A percentile compares a stretch with the other conserved stretches of the same genome.
Conservation (phyloP, 345 rosid species). For the Syzygium oleosum region DNA sequence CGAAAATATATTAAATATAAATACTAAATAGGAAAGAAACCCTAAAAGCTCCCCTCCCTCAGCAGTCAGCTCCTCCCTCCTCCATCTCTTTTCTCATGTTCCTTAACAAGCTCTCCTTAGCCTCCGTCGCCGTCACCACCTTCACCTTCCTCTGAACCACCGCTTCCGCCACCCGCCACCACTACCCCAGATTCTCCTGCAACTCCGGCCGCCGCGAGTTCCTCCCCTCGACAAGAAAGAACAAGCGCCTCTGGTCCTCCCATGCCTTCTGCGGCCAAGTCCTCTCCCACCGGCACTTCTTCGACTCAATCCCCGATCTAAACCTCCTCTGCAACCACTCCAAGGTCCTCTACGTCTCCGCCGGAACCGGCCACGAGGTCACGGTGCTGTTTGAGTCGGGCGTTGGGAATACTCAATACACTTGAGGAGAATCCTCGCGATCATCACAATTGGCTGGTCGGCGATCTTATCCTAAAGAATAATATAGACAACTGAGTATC, state of each 20-base stretch:
- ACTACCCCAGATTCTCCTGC: conserved; percentile 82
- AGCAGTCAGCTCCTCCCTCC: too few relatives aligned
- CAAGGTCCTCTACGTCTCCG: conserved; percentile 68
- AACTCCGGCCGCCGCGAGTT: conserved; percentile 51
- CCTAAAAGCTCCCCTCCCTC: too few relatives aligned
- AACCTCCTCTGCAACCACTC: conserved; percentile 53
- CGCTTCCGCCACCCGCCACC: too few relatives aligned
- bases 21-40: too few relatives aligned
- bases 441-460: too few relatives aligned
- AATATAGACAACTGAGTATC: too few relatives aligned
- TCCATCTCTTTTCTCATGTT: background rate
- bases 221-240: conserved; percentile 54
- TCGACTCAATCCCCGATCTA: conserved; percentile 24
- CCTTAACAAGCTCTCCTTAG: conserved; percentile 39
- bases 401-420: too few relatives aligned
- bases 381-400: conserved; percentile 59
- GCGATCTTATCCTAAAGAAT: too few relatives aligned
- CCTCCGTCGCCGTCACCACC: conserved; percentile 9
- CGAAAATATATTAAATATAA: too few relatives aligned
- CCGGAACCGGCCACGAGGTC: conserved; percentile 86
- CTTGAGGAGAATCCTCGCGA: too few relatives aligned
- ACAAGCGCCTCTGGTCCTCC: conserved; percentile 66
- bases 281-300: conserved; percentile 41
- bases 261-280: conserved; percentile 45
- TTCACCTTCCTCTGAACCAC: too few relatives aligned